A percentile compares a stretch with the other conserved stretches of the same genome.
These are phyloP conservation scores for Ajuga reptans DNA, from an alignment of 305 asterid species.

Conservation along the genomic window DNA sequence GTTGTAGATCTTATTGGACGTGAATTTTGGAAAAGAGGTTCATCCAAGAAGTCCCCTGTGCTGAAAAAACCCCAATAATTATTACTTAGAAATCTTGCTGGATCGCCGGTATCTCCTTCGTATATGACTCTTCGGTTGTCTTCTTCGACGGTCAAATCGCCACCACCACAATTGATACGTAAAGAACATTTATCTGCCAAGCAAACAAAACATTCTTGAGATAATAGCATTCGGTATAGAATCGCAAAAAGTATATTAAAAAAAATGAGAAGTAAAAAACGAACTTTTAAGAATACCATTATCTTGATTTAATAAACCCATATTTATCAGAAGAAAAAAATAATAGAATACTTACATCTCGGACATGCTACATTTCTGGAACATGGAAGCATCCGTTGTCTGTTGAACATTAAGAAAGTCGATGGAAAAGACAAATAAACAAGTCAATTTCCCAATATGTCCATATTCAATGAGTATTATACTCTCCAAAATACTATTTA, in stretches of 20 bases:
- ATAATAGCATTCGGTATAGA: not conserved
- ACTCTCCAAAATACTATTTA: too few relatives aligned
- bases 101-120: slow-evolving; percentile 70
- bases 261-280: too few relatives aligned
- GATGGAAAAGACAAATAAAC: too few relatives aligned
- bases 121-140: slow-evolving; percentile 37
- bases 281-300: not conserved
- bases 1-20: slow-evolving; percentile 33
- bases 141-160: slow-evolving; percentile 39
- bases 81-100: slow-evolving; percentile 33
- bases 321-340: not conserved
- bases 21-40: slow-evolving; percentile 35
- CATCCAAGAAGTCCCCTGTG: slow-evolving; percentile 73
- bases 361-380: slow-evolving; percentile 35
- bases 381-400: slow-evolving; percentile 43
- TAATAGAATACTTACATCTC: slow-evolving; percentile 31
- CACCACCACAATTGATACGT: slow-evolving; percentile 66
- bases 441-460: too few relatives aligned
- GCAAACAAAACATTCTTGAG: not conserved
- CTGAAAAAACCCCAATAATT: slow-evolving; percentile 69
- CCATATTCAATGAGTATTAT: too few relatives aligned
- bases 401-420: slow-evolving; percentile 12
- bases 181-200: slow-evolving; percentile 66
- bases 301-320: not conserved
- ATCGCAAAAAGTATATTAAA: not conserved